Evolutionary conservation across 2,329 filamentous ascomycete species (phyloP).

Genomic region (Xylariaceae sp.): DNA sequence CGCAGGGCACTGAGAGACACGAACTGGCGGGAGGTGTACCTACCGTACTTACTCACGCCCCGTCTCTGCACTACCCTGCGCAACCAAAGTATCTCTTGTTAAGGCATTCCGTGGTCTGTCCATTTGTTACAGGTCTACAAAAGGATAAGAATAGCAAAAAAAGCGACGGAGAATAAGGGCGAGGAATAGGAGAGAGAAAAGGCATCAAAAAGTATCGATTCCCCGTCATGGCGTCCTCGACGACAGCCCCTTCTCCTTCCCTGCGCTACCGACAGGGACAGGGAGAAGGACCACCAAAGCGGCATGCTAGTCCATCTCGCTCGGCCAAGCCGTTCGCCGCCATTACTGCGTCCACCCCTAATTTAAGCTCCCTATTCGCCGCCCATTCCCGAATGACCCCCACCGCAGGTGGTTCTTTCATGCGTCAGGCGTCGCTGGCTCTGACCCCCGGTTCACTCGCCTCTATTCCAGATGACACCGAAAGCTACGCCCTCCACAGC

Average conservation of each 20-base stretch:
- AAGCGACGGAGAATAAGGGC: neutral
- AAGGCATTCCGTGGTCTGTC: neutral
- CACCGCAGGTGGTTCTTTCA: slow-evolving; percentile 41
- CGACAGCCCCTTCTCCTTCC: slow-evolving; percentile 30
- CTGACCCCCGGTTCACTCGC: slow-evolving; percentile 60
- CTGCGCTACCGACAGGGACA: slow-evolving; percentile 27
- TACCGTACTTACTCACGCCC: too few species aligned
- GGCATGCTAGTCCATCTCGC: slow-evolving; percentile 35
- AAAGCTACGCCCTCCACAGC: slow-evolving; percentile 56
- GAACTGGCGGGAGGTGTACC: too few species aligned
- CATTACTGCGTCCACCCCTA: slow-evolving; percentile 52
- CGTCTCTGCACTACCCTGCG: neutral
- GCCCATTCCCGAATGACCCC: slow-evolving; percentile 44
- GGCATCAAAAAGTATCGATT: slow-evolving; percentile 20
- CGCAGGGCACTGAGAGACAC: too few species aligned
- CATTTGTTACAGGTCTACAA: neutral
- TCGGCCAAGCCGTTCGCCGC: slow-evolving; percentile 37
- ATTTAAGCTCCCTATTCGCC: slow-evolving; percentile 49
- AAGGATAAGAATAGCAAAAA: neutral
- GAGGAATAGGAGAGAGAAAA: neutral
- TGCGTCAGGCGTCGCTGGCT: slow-evolving; percentile 65
- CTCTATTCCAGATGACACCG: slow-evolving; percentile 60
- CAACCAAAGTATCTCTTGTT: neutral
- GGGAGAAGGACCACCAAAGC: neutral
- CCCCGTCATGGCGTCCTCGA: slow-evolving; percentile 34